Base-by-base conservation (phyloP, 2,329 filamentous ascomycete genomes). In the Furcasterigmium sp. region DNA sequence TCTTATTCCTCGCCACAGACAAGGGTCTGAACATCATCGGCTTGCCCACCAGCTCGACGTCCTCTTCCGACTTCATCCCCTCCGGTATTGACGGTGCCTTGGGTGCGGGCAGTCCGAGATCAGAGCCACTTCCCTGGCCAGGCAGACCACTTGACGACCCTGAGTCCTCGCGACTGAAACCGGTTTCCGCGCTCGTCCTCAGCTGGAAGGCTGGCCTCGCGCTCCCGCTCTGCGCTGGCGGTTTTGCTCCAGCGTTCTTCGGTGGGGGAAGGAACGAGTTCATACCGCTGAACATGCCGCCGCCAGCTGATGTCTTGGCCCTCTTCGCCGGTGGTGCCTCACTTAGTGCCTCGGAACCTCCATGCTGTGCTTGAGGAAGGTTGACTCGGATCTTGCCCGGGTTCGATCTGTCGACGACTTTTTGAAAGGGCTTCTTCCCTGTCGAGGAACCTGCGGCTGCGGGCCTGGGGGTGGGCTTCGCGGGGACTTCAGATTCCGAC, bases 11-110 rank as follows among this genome's bases (percentile, higher is more conserved):
- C 14, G 83, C 80, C 13, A 96, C 90, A 1, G 91, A 95, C 29
- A 96, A 70, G 4, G 91, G 91, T 58, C 84, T 86, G 63, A 97
- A 96, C 80, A 89, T 87, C 62, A 91, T 79, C 11, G 89, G 80
- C 53, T 91, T 93, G 17, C 86, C 87, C 3, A 84, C 77, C 13
- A 86, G 64, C 64, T 87, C 84, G 14, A 85, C 75, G 45, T 84
- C 79, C 2, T 77, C 71, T n/a, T 75, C 75, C 20, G 75, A 64
- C 55, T 80, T 80, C 54, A 80, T 73, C 34, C 75, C 75, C 11
- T 68, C 69, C 2, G 75, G 72, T 53, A 78, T 74, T 25, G 70
- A 66, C n/a, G 75, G 73, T 37, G 65, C 65, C 47, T 65, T 69
- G 9, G 72, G 67, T n/a, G 69, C 53, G 5, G 68, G 64, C n/a